Percentiles rank a stretch among this genome's conserved stretches.
phyloP scores from a whole-genome alignment of 1,284 basidiomycete genomes.

The Chondrostereum purpureum region DNA sequence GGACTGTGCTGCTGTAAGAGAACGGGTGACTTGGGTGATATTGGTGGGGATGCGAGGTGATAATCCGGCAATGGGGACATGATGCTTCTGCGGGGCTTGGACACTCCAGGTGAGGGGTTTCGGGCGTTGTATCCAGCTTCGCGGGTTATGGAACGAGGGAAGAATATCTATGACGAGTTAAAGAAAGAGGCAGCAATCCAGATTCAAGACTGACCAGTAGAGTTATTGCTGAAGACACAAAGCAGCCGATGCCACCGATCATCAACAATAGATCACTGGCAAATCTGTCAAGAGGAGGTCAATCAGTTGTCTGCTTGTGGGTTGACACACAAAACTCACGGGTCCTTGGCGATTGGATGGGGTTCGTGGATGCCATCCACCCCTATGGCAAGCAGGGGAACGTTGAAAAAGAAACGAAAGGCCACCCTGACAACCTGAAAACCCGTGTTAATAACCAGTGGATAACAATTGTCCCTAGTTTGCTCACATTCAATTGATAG shows the following conservation, averaged over 20 bases:
- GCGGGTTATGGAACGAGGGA: constrained; percentile 60
- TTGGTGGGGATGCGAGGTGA: constrained; percentile 16
- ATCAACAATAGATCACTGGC: constrained; percentile 52
- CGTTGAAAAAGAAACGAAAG: constrained; percentile 63
- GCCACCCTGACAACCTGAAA: constrained; percentile 52
- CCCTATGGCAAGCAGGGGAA: constrained; percentile 58
- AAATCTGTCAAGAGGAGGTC: constrained; percentile 17
- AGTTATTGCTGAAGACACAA: constrained; percentile 69
- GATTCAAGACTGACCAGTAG: constrained; percentile 45
- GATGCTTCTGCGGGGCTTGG: constrained; percentile 18
- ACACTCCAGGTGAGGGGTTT: constrained; percentile 20
- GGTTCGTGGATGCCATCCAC: constrained; percentile 48
- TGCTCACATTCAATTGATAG: constrained; percentile 66
- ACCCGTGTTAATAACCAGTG: background rate
- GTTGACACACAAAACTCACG: constrained; percentile 36
- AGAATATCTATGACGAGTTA: constrained; percentile 49
- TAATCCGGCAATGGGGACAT: constrained; percentile 21
- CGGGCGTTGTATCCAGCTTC: constrained; percentile 53
- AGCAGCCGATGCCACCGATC: constrained; percentile 62
- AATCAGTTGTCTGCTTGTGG: constrained; percentile 3
- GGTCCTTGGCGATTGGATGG: constrained; percentile 41
- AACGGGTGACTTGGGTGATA: constrained; percentile 14
- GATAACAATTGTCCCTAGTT: constrained; percentile 2
- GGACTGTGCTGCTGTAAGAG: constrained; percentile 4
- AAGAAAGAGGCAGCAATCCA: constrained; percentile 1